phyloP scores from a whole-genome alignment of 2,329 filamentous ascomycete species.

The Emydomyces testavorans region DNA sequence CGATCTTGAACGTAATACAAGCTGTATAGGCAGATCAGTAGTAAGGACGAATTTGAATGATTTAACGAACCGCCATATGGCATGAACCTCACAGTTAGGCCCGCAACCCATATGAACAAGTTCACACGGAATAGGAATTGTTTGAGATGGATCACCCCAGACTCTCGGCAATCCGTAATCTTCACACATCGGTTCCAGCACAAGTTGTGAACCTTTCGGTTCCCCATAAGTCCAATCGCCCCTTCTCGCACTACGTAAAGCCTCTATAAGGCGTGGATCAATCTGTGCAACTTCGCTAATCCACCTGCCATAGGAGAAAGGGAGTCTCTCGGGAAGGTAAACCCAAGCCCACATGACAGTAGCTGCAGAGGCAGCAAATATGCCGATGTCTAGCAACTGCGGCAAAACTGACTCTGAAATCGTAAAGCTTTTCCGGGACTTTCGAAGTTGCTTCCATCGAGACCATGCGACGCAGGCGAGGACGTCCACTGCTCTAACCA shows the following conservation, averaged over 20 bases:
- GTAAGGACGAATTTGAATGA: constrained; percentile 64
- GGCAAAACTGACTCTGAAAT: constrained; percentile 33
- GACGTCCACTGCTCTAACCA: constrained; percentile 60
- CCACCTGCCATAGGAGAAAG: constrained; percentile 67
- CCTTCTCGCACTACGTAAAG: constrained; percentile 54
- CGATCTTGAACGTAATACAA: constrained; percentile 48
- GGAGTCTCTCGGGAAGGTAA: constrained; percentile 59
- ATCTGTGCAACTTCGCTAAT: constrained; percentile 66
- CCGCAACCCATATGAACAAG: constrained; percentile 72
- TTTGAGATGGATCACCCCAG: constrained; percentile 60
- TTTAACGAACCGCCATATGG: constrained; percentile 52
- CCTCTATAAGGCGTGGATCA: constrained; percentile 61
- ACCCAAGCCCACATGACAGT: constrained; percentile 87
- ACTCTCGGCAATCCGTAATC: constrained; percentile 57
- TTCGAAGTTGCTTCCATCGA: constrained; percentile 33
- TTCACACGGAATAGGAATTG: constrained; percentile 67
- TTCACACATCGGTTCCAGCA: constrained; percentile 60
- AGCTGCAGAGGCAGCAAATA: constrained; percentile 62
- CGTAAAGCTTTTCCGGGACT: constrained; percentile 22
- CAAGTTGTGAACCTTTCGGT: constrained; percentile 56
- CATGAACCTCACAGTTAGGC: constrained; percentile 57
- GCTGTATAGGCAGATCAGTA: constrained; percentile 64
- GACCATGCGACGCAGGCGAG: constrained; percentile 55
- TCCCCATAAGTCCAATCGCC: constrained; percentile 59
- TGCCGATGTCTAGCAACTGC: constrained; percentile 49